Conservation (phyloP, 306 rosid genomes). For the Urtica urens region DNA sequence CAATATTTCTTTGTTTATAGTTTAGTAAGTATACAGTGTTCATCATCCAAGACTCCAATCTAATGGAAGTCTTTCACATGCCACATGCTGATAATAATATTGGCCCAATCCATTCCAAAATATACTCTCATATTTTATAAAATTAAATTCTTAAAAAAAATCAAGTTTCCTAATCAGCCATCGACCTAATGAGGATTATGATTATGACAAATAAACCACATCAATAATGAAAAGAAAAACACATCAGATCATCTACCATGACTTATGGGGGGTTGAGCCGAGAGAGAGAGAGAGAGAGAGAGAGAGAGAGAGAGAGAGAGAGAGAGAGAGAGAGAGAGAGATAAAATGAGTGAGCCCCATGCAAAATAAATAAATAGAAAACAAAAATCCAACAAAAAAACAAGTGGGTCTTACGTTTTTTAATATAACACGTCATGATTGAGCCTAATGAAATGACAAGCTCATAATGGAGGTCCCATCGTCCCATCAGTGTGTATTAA, state of each 20-base stretch:
- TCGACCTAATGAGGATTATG: no score
- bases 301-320: background rate
- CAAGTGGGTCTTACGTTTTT: conserved; percentile 1
- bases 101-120: no score
- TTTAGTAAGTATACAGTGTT: no score
- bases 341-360: conserved; percentile 6
- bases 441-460: conserved; percentile 8
- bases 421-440: conserved; percentile 1
- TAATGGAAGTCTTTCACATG: no score
- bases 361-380: background rate
- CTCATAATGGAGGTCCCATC: conserved; percentile 5
- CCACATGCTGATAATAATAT: no score
- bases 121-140: no score
- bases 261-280: background rate
- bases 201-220: background rate
- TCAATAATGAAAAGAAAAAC: background rate
- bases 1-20: no score
- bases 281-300: background rate
- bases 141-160: no score
- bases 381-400: no score
- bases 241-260: background rate
- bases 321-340: background rate
- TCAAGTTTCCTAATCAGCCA: no score
- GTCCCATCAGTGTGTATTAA: conserved; percentile 7
- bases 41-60: no score